These are phyloP conservation scores for Aureobasidium sp. DNA, from an alignment of 2,329 filamentous ascomycete species.

Conservation along the genomic window DNA sequence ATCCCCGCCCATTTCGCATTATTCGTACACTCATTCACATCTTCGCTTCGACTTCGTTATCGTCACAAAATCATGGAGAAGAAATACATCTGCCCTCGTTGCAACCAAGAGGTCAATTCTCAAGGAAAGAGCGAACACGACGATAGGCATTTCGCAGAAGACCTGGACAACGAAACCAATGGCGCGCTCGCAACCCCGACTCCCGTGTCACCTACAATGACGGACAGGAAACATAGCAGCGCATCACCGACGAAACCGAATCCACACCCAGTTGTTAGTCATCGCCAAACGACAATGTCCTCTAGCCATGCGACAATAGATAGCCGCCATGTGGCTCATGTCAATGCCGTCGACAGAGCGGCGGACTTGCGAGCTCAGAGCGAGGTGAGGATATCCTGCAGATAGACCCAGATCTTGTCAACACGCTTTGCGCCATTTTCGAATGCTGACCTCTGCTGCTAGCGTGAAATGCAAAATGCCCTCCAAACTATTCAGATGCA, in stretches of 20 bases:
- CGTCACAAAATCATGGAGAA: background rate
- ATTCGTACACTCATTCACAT: background rate
- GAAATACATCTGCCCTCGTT: background rate
- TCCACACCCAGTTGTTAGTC: background rate
- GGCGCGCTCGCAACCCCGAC: background rate
- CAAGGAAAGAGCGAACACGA: slow-evolving; percentile 60
- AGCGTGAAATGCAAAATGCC: slow-evolving; percentile 38
- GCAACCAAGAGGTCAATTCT: background rate
- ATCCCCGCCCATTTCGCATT: background rate
- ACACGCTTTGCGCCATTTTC: background rate
- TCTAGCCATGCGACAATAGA: slow-evolving; percentile 17
- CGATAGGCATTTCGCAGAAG: slow-evolving; percentile 86
- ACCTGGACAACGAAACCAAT: slow-evolving; percentile 52
- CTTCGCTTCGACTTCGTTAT: background rate
- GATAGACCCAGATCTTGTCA: fast-evolving
- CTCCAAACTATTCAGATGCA: slow-evolving; percentile 34
- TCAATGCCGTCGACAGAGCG: slow-evolving; percentile 34
- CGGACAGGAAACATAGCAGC: background rate
- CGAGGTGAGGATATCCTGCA: slow-evolving; percentile 24
- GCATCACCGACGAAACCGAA: background rate
- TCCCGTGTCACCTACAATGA: background rate
- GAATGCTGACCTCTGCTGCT: background rate
- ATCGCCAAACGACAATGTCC: background rate
- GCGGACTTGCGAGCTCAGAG: slow-evolving; percentile 31
- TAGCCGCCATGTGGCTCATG: slow-evolving; percentile 21